Evolutionary conservation across 306 rosid species (phyloP), one percentile per base, ranked within the genome.

Genomic region (Begonia peltatifolia): DNA sequence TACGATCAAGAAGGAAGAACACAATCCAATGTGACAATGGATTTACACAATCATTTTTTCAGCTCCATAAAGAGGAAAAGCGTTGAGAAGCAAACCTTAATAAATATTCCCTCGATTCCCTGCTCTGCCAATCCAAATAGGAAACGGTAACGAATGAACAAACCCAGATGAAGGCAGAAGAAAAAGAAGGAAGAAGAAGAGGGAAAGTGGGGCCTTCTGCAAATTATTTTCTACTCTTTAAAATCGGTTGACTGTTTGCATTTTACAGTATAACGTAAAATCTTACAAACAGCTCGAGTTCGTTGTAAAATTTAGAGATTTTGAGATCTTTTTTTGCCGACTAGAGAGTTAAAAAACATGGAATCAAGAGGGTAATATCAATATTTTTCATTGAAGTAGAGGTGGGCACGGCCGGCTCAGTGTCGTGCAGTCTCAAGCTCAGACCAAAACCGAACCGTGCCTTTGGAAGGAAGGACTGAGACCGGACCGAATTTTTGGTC

Each of bases 11-110:
- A 14, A 35, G 42, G 25, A 72, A 70, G n/a, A 60, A 48, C 9
- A 5, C 41, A 14, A 74, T 75, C 73, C 82, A 74, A 78, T 49
- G n/a, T 14, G 14, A 44, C n/a, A 44, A 44, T 10, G 48, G 48
- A 11, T 44, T 0, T 44, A 50, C 10, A 60, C 7, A 55, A 60
- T 50, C 7, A 36, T n/a, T 50, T 30, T 30, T 17, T 36, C 11
- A 17, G 41, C 41, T 50, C 36, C 49, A 38, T 18, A 65, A 52
- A 53, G n/a, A 25, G 41, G 42, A 38, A 49, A 38, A 44, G 47
- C 60, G 36, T 46, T 3, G 60, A 52, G 46, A 62, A 61, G 22
- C 68, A 14, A 8, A 49, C 49, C 47, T 59, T 4, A 49, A 53
- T 15, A 59, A 6, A 47, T 25, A 15, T 14, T 30, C 13, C 53